Base-by-base conservation (phyloP, 2,329 filamentous ascomycete genomes). In the Cephalotrichum gorgonifer region DNA sequence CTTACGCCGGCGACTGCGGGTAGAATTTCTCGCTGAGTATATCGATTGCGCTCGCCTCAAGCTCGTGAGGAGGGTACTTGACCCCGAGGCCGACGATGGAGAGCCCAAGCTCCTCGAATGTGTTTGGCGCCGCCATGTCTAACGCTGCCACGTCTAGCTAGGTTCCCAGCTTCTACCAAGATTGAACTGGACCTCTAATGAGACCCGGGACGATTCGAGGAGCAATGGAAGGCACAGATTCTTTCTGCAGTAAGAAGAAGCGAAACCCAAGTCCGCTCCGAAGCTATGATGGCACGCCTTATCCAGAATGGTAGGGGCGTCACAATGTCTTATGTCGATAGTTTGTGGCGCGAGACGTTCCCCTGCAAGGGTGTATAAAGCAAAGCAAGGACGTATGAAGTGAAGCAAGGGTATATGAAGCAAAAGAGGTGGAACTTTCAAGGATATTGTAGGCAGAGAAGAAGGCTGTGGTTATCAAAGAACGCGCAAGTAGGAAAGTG, bases 31-130 rank as follows among this genome's bases (percentile, higher is more conserved):
- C 65, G 50, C 71, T 71, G 14, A 85, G 59, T 5, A 63, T 73
- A 35, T 77, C 70, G 17, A 85, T 56, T 39, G 71, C 69, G 52
- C 69, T 63, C 15, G 78, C 60, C 43, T 68, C 67, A 52, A 83
- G 71, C 9, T 61, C 58, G 54, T 77, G 67, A 2, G 78, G 76
- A 20, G 81, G 81, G 55, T 85, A 85, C 56, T 82, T 71, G 9
- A 71, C 67, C 33, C 74, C 76, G 45, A 84, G 57, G 11, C 81
- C 81, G 39, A 76, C 65, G 53, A 85, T 76, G 51, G 76, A 77
- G 61, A 84, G 77, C 51, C 73, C 74, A 48, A 83, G 70, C 56
- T 75, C 72, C 49, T 67, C 68, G 51, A 72, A 71, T 12, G 60
- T 57, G 54, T 63, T 64, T 43, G 62, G 55, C n/a, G 67, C 59